Evolutionary conservation across 257 asterid genomes (phyloP).

Genomic region (Dorcoceras hygrometricum): DNA sequence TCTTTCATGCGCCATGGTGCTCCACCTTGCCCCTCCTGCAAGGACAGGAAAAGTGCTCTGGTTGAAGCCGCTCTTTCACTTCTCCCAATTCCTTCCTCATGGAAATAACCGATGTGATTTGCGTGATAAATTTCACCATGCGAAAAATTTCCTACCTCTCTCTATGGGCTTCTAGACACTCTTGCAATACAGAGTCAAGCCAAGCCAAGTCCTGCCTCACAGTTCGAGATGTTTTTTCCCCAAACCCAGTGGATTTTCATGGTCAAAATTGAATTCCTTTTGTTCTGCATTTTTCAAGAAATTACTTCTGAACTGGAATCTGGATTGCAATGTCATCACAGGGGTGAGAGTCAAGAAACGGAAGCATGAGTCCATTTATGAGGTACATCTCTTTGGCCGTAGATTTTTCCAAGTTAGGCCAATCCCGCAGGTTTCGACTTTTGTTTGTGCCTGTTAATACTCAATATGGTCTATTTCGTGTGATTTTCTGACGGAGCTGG

Average conservation of each 20-base stretch:
- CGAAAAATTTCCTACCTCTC: neutral
- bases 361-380: conserved; percentile 36
- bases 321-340: conserved; percentile 29
- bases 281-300: conserved; percentile 1
- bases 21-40: neutral
- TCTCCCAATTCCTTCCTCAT: neutral
- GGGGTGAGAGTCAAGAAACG: conserved; percentile 65
- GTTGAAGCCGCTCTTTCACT: neutral
- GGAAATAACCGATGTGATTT: neutral
- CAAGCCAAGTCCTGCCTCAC: neutral
- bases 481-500: neutral
- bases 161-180: neutral
- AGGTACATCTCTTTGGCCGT: conserved; percentile 38
- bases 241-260: conserved; percentile 9
- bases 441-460: neutral
- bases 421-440: conserved; percentile 6
- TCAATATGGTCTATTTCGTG: neutral
- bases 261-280: conserved; percentile 4
- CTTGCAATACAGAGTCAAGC: neutral
- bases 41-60: neutral
- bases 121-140: neutral
- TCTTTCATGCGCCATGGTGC: neutral
- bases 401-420: conserved; percentile 6
- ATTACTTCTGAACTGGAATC: conserved; percentile 21
- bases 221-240: neutral